Evolutionary conservation across 129 eudicot genomes (phyloP).

Genomic region (Gnaphalium uliginosum): DNA sequence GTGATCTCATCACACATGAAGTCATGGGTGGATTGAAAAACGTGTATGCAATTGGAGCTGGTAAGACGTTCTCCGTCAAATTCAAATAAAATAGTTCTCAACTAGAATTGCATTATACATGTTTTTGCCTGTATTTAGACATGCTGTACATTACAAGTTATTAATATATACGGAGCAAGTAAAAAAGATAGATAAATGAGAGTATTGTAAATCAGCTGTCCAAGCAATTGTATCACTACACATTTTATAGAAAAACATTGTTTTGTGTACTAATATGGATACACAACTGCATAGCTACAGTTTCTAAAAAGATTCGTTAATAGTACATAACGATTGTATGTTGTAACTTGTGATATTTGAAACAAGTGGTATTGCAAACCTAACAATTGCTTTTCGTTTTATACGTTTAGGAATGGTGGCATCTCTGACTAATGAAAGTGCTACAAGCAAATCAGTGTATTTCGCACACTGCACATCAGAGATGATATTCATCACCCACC

Average conservation of each 20-base stretch:
- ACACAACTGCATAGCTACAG: slow-evolving; percentile 5
- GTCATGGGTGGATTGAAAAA: slow-evolving; percentile 95
- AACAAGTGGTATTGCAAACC: background rate
- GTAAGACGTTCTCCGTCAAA: slow-evolving; percentile 34
- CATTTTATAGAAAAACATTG: slow-evolving; percentile 4
- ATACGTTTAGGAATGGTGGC: slow-evolving; percentile 74
- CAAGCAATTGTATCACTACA: background rate
- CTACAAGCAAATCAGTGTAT: slow-evolving; percentile 91
- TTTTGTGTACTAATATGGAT: background rate
- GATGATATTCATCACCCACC: slow-evolving; percentile 90
- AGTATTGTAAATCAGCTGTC: slow-evolving; percentile 5
- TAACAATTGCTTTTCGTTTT: background rate
- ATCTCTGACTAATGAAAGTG: slow-evolving; percentile 87
- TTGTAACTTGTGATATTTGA: background rate
- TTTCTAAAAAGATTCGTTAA: background rate
- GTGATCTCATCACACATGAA: slow-evolving; percentile 86
- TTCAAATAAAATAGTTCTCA: background rate
- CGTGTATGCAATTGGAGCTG: slow-evolving; percentile 96
- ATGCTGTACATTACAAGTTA: background rate
- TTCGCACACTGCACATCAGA: slow-evolving; percentile 96
- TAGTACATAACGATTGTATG: background rate
- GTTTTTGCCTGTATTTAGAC: background rate
- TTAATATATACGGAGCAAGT: background rate
- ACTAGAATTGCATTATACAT: background rate
- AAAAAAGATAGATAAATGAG: background rate